Conservation (phyloP, 1,284 basidiomycete genomes). For the Apiotrichum mycotoxinovorans region DNA sequence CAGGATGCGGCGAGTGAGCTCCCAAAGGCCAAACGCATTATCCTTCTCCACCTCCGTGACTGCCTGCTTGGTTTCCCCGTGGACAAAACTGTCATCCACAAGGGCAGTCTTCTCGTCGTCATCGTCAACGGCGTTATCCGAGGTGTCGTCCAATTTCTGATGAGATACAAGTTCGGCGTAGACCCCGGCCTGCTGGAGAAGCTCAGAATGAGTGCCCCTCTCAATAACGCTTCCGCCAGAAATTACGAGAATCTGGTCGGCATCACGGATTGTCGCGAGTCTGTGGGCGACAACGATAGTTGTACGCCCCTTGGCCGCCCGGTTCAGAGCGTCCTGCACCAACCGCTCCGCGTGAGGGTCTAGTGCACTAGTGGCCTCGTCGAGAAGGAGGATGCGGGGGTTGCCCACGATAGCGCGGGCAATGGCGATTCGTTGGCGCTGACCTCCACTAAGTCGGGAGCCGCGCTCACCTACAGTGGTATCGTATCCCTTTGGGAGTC, state of each 20-base stretch:
- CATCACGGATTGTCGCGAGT: constrained; percentile 49
- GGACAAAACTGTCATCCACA: too few species aligned
- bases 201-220: constrained; percentile 69
- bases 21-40: too few species aligned
- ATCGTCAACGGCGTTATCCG: neutral
- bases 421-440: constrained; percentile 87
- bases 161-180: constrained; percentile 42
- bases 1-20: too few species aligned
- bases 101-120: too few species aligned
- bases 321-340: constrained; percentile 92
- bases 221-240: constrained; percentile 79
- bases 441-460: constrained; percentile 87
- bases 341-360: constrained; percentile 87
- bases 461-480: constrained; percentile 91
- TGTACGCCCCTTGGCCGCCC: constrained; percentile 65
- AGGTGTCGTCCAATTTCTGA: constrained; percentile 29
- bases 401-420: constrained; percentile 91
- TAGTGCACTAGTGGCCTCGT: constrained; percentile 74
- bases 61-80: too few species aligned
- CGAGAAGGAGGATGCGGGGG: constrained; percentile 55
- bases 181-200: constrained; percentile 48
- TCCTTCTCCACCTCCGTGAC: too few species aligned
- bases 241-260: constrained; percentile 80
- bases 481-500: constrained; percentile 79
- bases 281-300: constrained; percentile 55